These are phyloP conservation scores for Hymenoscyphus fraxineus DNA, from an alignment of 2,329 filamentous ascomycete genomes.

Conservation along the genomic window DNA sequence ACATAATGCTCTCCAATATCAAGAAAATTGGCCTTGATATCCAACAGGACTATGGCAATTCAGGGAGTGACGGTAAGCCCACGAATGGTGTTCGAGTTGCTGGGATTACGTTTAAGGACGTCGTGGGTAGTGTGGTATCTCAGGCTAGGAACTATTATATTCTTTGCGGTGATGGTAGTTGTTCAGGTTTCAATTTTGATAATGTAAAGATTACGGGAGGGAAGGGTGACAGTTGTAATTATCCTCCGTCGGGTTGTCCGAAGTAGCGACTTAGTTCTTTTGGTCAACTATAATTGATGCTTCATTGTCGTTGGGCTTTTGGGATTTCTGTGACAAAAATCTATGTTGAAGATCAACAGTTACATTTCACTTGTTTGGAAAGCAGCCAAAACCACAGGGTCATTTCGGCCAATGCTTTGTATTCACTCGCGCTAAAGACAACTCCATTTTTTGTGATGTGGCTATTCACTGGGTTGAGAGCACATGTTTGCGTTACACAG, in stretches of 20 bases:
- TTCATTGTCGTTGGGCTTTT: too few relatives aligned
- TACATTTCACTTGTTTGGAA: too few relatives aligned
- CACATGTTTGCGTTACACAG: too few relatives aligned
- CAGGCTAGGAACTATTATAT: slow-evolving; percentile 44
- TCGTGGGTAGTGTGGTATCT: slow-evolving; percentile 31
- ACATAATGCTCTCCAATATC: slow-evolving; percentile 43
- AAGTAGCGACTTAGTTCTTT: not conserved
- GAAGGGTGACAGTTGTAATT: not conserved
- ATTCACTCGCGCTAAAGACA: too few relatives aligned
- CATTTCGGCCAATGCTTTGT: too few relatives aligned
- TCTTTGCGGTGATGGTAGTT: slow-evolving; percentile 41
- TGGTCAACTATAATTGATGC: too few relatives aligned
- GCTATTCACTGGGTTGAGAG: too few relatives aligned
- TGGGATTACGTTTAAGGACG: slow-evolving; percentile 31
- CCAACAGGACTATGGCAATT: slow-evolving; percentile 53
- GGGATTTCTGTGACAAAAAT: too few relatives aligned
- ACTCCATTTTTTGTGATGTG: too few relatives aligned
- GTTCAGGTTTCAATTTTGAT: not conserved
- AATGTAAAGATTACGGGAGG: slow-evolving; percentile 3
- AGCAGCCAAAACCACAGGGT: too few relatives aligned
- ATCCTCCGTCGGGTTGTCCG: not conserved
- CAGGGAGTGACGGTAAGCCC: slow-evolving; percentile 42
- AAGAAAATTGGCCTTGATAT: slow-evolving; percentile 46
- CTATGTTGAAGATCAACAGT: too few relatives aligned
- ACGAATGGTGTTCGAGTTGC: slow-evolving; percentile 48